These are phyloP conservation scores for Acanthamoeba sp. DNA, from an alignment of 208 protist species.

Conservation along the genomic window DNA sequence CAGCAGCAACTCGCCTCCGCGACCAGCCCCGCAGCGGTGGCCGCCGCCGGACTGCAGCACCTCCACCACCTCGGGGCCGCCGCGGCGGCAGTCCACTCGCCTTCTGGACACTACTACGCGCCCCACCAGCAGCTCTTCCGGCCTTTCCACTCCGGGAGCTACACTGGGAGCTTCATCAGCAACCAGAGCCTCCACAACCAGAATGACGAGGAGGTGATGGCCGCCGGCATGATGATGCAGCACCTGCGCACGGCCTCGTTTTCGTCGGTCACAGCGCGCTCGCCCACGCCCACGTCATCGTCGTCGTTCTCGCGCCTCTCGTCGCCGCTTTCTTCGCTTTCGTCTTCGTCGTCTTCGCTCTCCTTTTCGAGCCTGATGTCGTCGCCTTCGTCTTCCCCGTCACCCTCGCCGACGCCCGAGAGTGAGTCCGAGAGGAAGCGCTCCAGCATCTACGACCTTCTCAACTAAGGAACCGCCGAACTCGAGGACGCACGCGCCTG, in stretches of 20 bases:
- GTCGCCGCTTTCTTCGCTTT: neutral
- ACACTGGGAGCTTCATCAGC: neutral
- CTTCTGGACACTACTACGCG: neutral
- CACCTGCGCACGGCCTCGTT: conserved; percentile 19
- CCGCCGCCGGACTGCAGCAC: neutral
- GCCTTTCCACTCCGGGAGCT: neutral
- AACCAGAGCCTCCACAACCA: conserved; percentile 17
- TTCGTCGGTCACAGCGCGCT: neutral
- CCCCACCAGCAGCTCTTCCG: neutral
- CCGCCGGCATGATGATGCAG: conserved; percentile 9
- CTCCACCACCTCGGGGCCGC: neutral
- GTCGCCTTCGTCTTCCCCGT: neutral
- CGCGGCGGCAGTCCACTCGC: too few relatives aligned
- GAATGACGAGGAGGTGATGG: conserved; percentile 23
- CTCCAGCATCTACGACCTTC: conserved; percentile 22
- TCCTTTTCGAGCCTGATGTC: neutral
- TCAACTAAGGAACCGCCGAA: neutral
- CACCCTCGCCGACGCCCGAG: neutral
- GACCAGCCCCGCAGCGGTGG: neutral
- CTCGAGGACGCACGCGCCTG: neutral
- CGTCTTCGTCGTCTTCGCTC: neutral
- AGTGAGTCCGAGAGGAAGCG: neutral
- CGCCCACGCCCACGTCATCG: neutral
- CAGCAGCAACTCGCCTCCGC: neutral
- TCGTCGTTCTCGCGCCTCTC: neutral